Base-by-base conservation (phyloP, 2,329 filamentous ascomycete genomes). In the Eurotiales sp. region DNA sequence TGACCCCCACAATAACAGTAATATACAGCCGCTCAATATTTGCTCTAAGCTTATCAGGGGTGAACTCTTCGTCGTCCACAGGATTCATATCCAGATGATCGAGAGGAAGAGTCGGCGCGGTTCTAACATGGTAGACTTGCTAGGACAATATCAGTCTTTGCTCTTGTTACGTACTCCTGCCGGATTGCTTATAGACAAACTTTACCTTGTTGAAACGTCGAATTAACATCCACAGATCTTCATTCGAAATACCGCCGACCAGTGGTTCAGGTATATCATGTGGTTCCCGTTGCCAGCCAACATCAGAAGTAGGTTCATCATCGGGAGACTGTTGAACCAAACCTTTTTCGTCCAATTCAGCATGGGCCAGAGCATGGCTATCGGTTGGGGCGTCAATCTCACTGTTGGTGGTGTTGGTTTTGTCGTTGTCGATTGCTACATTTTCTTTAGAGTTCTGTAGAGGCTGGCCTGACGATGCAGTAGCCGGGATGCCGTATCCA, bases 21-120 rank as follows among this genome's bases (percentile, higher is more conserved):
- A 90, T 90, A 65, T 95, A 95, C 10, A 93, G 72, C 12, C 90
- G 78, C 69, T 95, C 90, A 3, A 93, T 65, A 48, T 87, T 90
- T 2, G 85, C 82, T 10, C 89, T 79, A 40, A 95, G 73, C 70
- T 93, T 93, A 62, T 93, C 88, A 0, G 89, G 88, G 0, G 86
- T 88, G 65, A 93, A 93, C 52, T 91, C 86, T 58, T 93, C 88
- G 49, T 92, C 85, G 34, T 90, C 85, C 4, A 88, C 85, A 51
- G 89, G 85, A 59, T 90, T 89, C 53, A 95, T 77, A 65, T 95
- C 89, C 32, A 95, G 72, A 12, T 83, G 82, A 5, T 86, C 87
- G 1, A 86, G 78, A 1, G 81, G 77, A 7, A 81, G 69, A 43
- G 77, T 67, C 0, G 78, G 71, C 8, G 85, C 81, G 23, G 86